A percentile compares a stretch with the other conserved stretches of the same genome.
phyloP scores from a whole-genome alignment of 2,329 filamentous ascomycete species.

The Cercospora citrullina region DNA sequence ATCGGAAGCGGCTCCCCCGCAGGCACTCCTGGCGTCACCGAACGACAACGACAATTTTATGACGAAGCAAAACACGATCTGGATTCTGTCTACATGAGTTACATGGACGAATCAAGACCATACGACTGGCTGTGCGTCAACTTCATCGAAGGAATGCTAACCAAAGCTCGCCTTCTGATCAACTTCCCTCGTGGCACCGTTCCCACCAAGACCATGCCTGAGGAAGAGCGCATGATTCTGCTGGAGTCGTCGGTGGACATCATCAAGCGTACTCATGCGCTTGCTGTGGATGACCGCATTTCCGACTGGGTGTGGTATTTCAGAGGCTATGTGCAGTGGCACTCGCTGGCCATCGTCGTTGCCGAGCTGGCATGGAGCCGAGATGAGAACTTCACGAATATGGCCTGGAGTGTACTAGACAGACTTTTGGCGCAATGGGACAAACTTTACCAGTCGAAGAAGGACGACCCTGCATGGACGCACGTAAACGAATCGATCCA shows the following conservation, averaged over 20 bases:
- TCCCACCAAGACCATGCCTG: constrained; percentile 26
- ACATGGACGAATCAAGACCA: constrained; percentile 30
- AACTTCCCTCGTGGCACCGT: constrained; percentile 30
- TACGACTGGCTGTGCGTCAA: constrained; percentile 33
- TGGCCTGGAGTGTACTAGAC: constrained; percentile 34
- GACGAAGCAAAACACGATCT: constrained; percentile 19
- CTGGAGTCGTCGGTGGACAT: constrained; percentile 32
- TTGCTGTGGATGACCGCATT: constrained; percentile 25
- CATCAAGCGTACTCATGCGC: constrained; percentile 27
- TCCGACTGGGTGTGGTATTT: constrained; percentile 32
- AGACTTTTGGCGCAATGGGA: constrained; percentile 33
- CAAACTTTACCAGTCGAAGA: constrained; percentile 26
- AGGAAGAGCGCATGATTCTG: constrained; percentile 25
- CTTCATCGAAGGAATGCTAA: constrained; percentile 30
- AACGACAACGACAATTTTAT: constrained; percentile 24
- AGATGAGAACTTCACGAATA: constrained; percentile 27
- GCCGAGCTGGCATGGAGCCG: constrained; percentile 32
- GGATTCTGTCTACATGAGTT: constrained; percentile 24
- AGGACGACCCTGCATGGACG: constrained; percentile 33
- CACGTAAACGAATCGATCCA: constrained; percentile 34
- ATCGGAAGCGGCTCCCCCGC: constrained; percentile 16
- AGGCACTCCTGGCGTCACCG: constrained; percentile 9
- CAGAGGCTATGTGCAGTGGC: constrained; percentile 34
- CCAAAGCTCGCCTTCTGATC: constrained; percentile 33
- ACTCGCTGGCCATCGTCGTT: constrained; percentile 33